Percentiles rank a stretch among this genome's conserved stretches.
phyloP scores from a whole-genome alignment of 768 basidiomycete species.

The Ephemerocybe angulata region DNA sequence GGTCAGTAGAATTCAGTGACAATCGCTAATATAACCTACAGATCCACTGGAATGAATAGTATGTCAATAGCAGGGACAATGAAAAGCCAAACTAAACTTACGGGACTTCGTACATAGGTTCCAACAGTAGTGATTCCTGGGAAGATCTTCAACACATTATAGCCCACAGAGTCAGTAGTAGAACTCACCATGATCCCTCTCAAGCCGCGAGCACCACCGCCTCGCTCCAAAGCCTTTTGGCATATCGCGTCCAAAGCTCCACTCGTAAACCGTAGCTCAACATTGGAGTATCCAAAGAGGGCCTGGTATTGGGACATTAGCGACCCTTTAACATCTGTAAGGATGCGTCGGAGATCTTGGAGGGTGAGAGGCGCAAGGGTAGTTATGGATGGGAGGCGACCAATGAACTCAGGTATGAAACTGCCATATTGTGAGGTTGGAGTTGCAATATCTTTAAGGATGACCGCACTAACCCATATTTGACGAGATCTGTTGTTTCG shows the following conservation, averaged over 20 bases:
- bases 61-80: background rate
- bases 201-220: conserved; percentile 88
- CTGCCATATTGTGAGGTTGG: conserved; percentile 28
- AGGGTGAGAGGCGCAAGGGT: conserved; percentile 77
- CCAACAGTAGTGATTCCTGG: conserved; percentile 77
- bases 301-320: conserved; percentile 87
- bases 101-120: conserved; percentile 93
- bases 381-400: conserved; percentile 89
- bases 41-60: conserved; percentile 49
- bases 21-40: conserved; percentile 35
- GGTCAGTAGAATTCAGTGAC: background rate
- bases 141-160: background rate
- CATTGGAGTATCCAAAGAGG: conserved; percentile 78
- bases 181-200: conserved; percentile 77
- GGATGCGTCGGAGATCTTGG: conserved; percentile 80
- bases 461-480: conserved; percentile 60
- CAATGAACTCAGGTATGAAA: conserved; percentile 94
- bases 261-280: conserved; percentile 84
- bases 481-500: conserved; percentile 78
- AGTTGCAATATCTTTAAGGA: background rate
- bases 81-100: conserved; percentile 38
- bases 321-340: conserved; percentile 90
- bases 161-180: background rate
- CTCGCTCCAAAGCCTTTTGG: conserved; percentile 68
- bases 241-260: conserved; percentile 81